phyloP scores from a whole-genome alignment of 1,139 yeast species.

The Yamadazyma membranifaciens region DNA sequence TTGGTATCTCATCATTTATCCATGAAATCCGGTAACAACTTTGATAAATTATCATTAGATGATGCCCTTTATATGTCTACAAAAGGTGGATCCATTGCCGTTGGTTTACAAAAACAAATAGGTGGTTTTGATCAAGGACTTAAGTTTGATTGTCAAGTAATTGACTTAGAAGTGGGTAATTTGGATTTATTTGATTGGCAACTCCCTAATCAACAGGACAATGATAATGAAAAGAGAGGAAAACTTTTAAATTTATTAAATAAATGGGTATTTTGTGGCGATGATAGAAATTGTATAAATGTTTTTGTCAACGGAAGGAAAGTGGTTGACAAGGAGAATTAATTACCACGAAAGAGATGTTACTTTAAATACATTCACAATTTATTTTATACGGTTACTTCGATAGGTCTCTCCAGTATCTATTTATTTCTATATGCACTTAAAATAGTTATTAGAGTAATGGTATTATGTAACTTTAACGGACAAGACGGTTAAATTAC shows the following conservation, averaged over 20 bases:
- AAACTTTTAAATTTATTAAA: slow-evolving; percentile 53
- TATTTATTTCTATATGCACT: too few species aligned
- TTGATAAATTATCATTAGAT: slow-evolving; percentile 53
- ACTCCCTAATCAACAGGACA: slow-evolving; percentile 19
- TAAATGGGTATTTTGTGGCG: slow-evolving; percentile 95
- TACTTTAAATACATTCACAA: too few species aligned
- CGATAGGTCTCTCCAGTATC: too few species aligned
- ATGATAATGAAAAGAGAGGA: slow-evolving; percentile 26
- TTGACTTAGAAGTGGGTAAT: slow-evolving; percentile 52
- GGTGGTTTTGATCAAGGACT: slow-evolving; percentile 80
- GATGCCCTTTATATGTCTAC: slow-evolving; percentile 86
- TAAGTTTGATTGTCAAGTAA: slow-evolving; percentile 79
- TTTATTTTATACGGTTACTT: too few species aligned
- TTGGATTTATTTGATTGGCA: slow-evolving; percentile 82
- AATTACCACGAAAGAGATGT: not conserved
- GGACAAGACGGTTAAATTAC: too few species aligned
- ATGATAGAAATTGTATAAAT: slow-evolving; percentile 76
- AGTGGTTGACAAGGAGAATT: slow-evolving; percentile 42
- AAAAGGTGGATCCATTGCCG: slow-evolving; percentile 83
- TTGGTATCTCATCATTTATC: slow-evolving; percentile 83
- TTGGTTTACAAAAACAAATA: slow-evolving; percentile 52
- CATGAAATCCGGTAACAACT: slow-evolving; percentile 42
- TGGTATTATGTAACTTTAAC: too few species aligned
- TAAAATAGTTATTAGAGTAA: too few species aligned
- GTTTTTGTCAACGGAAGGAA: slow-evolving; percentile 84